phyloP scores from a whole-genome alignment of 2,329 filamentous ascomycete species.

The Colletotrichum tofieldiae region DNA sequence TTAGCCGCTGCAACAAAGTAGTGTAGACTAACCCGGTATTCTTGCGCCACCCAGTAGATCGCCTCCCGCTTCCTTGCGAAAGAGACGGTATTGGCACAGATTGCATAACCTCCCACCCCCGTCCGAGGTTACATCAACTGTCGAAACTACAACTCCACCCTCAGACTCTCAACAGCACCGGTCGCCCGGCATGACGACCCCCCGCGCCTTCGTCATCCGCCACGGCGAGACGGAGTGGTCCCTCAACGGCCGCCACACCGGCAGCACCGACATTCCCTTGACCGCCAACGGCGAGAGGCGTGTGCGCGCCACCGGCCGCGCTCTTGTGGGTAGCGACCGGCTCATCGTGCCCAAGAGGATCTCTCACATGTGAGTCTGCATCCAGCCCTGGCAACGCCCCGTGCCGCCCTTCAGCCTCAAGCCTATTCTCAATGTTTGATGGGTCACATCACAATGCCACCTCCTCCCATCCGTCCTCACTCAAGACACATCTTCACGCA shows the following conservation, averaged over 20 bases:
- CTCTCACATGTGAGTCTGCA: slow-evolving; percentile 79
- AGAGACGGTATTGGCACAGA: slow-evolving; percentile 2
- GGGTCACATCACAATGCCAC: neutral
- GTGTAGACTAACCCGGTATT: neutral
- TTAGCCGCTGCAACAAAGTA: neutral
- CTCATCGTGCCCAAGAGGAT: slow-evolving; percentile 88
- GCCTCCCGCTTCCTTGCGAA: neutral
- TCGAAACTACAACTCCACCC: neutral
- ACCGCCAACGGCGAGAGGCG: slow-evolving; percentile 86
- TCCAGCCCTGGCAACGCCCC: neutral
- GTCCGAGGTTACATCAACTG: slow-evolving; percentile 22
- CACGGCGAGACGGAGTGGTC: slow-evolving; percentile 98
- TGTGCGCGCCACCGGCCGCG: slow-evolving; percentile 82
- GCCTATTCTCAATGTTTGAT: neutral
- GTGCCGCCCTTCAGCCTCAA: neutral
- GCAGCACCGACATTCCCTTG: slow-evolving; percentile 87
- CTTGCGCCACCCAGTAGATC: slow-evolving; percentile 15
- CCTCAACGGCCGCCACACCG: slow-evolving; percentile 87
- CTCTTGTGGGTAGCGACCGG: slow-evolving; percentile 86
- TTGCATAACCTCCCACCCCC: slow-evolving; percentile 21
- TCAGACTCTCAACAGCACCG: neutral
- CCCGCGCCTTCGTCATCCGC: slow-evolving; percentile 85
- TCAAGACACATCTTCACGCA: neutral
- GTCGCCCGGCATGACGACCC: slow-evolving; percentile 59
- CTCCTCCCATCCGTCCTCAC: neutral